Evolutionary conservation across 2,329 filamentous ascomycete species (phyloP), one percentile per base, ranked within the genome.

Genomic region (Atkinsonella hypoxylon): DNA sequence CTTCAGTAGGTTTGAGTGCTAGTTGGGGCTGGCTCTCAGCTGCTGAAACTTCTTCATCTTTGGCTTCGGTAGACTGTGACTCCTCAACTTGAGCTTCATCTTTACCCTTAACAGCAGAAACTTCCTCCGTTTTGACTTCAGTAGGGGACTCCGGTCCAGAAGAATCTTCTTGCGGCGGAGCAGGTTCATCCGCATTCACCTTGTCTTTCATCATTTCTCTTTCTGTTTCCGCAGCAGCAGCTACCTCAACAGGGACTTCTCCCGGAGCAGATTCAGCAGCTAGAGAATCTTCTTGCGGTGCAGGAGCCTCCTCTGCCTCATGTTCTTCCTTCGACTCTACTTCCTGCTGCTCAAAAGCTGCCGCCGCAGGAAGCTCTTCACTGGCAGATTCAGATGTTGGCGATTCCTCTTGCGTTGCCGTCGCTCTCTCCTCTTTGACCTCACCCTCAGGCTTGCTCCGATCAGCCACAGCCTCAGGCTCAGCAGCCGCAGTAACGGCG

Each of bases 391-490:
- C 44, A 34, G 44, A n/a, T 12, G 17, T 30, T 11, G 44, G n/a
- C 3, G 2, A 15, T n/a, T 46, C 26, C 15, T 32, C 22, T 5
- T 38, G 45, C 1, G 47, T 34, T 11, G 44, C 50, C 10, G 51
- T n/a, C 12, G 51, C 7, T 31, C 48, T 40, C 38, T 51, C 48
- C 5, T 13, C 38, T 15, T 47, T 47, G 34, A 31, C 8, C 4
- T 36, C 43, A 6, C 47, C 38, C 17, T 53, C 50, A 26, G 45
- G 18, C 11, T 47, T 50, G 17, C 50, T 45, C 10, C 52, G 49
- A n/a, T 48, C 48, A 31, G 32, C 43, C 7, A 45, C 30, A 38
- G 50, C 57, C 40, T 61, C 54, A 18, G 52, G 8, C 15, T 36
- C 34, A 2, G 34, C 11, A 12, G 34, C 13, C 11, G 20, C 22